A percentile compares a stretch with the other conserved stretches of the same genome.
phyloP scores from a whole-genome alignment of 2,329 filamentous ascomycete species.

The Colletotrichum lupini region DNA sequence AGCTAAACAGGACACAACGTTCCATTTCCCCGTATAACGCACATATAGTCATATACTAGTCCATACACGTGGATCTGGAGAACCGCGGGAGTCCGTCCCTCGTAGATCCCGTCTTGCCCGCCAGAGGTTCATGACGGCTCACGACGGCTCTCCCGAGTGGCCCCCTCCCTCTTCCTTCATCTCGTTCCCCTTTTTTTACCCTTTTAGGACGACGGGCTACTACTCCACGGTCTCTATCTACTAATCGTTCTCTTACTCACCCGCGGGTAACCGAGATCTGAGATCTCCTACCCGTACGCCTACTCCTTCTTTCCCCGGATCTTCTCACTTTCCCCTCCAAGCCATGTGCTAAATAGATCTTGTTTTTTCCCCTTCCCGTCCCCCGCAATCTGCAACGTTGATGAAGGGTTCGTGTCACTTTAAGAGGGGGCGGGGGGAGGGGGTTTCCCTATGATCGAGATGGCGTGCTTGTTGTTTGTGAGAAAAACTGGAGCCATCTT shows the following conservation, averaged over 20 bases:
- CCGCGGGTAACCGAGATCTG: background rate
- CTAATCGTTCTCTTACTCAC: too few species aligned
- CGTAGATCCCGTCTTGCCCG: background rate
- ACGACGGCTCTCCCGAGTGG: background rate
- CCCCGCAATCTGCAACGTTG: slow-evolving; percentile 12
- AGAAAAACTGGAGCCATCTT: background rate
- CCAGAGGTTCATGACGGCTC: background rate
- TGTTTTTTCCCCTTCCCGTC: background rate
- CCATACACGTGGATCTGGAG: background rate
- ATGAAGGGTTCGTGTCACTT: background rate
- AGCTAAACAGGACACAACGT: slow-evolving; percentile 5
- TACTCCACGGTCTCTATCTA: background rate
- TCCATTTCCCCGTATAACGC: slow-evolving; percentile 14
- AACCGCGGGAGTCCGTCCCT: background rate
- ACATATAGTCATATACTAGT: background rate
- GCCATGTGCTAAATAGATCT: background rate
- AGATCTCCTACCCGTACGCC: too few species aligned
- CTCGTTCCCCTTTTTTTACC: background rate
- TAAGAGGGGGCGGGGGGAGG: background rate
- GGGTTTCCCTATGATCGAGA: background rate
- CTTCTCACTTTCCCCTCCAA: background rate
- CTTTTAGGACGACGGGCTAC: background rate
- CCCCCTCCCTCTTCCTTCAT: background rate
- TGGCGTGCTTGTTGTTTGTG: background rate
- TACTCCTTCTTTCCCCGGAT: slow-evolving; percentile 10